Percentiles rank a stretch among this genome's conserved stretches.
These are phyloP conservation scores for Colletotrichum salicis DNA, from an alignment of 2,329 filamentous ascomycete genomes.

Conservation along the genomic window DNA sequence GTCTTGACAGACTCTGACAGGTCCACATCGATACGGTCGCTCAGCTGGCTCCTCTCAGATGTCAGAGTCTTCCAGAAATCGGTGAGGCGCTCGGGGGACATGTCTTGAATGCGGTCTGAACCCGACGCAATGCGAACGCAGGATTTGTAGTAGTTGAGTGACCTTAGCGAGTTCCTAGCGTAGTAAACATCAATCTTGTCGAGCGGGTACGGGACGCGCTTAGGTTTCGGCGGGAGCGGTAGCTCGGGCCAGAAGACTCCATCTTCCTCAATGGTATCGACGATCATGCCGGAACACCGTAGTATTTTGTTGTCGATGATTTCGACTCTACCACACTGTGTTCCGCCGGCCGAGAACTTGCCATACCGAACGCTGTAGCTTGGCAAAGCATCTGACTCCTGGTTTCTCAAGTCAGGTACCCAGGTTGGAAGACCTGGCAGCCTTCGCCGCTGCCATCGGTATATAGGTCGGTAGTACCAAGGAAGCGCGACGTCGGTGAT, in stretches of 20 bases:
- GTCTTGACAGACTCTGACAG: not conserved
- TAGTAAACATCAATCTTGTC: not conserved
- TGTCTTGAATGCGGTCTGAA: conserved; percentile 4
- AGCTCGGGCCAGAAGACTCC: not conserved
- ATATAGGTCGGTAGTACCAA: conserved; percentile 7
- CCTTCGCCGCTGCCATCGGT: not conserved
- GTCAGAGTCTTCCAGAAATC: conserved; percentile 15
- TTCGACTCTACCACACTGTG: not conserved
- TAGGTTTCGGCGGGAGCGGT: not conserved
- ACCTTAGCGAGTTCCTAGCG: not conserved
- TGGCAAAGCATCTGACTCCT: not conserved
- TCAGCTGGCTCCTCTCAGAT: conserved; percentile 18
- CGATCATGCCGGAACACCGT: not conserved
- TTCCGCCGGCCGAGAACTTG: conserved; percentile 13
- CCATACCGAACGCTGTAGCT: conserved; percentile 8
- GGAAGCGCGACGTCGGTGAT: not conserved
- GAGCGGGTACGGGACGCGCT: not conserved
- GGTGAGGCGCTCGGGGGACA: not conserved
- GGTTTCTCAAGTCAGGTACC: conserved; percentile 17
- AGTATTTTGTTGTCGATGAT: not conserved
- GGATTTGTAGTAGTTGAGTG: not conserved
- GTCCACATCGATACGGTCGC: conserved; percentile 21
- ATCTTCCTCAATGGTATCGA: conserved; percentile 3
- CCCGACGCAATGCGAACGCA: conserved; percentile 10
- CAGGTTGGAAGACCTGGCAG: conserved; percentile 2